Percentiles rank a stretch among this genome's conserved stretches.
These are phyloP conservation scores for Metschnikowia cerradonensis DNA, from an alignment of 805 yeast genomes.

Conservation along the genomic window DNA sequence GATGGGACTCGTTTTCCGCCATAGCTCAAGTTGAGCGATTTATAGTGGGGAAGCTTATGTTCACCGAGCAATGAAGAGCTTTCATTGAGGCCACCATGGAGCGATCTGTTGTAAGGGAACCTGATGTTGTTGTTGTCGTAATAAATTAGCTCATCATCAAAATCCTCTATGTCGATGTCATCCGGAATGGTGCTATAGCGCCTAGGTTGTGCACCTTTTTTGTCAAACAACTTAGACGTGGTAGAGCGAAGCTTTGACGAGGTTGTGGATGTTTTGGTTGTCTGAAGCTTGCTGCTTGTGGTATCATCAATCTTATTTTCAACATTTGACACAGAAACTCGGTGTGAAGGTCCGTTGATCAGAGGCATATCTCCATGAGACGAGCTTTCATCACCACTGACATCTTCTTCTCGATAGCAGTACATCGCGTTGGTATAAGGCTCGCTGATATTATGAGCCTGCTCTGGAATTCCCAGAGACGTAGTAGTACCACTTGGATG, in stretches of 20 bases:
- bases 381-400: conserved; percentile 26
- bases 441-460: conserved; percentile 19
- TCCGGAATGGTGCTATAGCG: conserved; percentile 70
- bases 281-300: conserved; percentile 17
- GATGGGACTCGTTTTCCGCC: conserved; percentile 20
- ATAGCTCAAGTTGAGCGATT: conserved; percentile 36
- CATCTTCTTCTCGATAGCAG: conserved; percentile 26
- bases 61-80: conserved; percentile 27
- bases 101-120: conserved; percentile 32
- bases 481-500: neutral
- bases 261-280: conserved; percentile 26
- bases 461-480: conserved; percentile 6
- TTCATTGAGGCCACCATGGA: conserved; percentile 25
- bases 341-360: conserved; percentile 9
- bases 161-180: conserved; percentile 51
- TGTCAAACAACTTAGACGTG: conserved; percentile 69
- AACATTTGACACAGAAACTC: neutral
- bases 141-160: conserved; percentile 50
- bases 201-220: conserved; percentile 67
- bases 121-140: conserved; percentile 38
- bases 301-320: conserved; percentile 3
- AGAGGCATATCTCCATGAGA: conserved; percentile 27
- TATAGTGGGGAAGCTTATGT: conserved; percentile 35
- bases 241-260: conserved; percentile 56
- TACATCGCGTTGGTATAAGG: conserved; percentile 26